Percentiles rank a stretch among this genome's conserved stretches.
phyloP scores from a whole-genome alignment of 805 yeast genomes.

The Komagataella mondaviorum region DNA sequence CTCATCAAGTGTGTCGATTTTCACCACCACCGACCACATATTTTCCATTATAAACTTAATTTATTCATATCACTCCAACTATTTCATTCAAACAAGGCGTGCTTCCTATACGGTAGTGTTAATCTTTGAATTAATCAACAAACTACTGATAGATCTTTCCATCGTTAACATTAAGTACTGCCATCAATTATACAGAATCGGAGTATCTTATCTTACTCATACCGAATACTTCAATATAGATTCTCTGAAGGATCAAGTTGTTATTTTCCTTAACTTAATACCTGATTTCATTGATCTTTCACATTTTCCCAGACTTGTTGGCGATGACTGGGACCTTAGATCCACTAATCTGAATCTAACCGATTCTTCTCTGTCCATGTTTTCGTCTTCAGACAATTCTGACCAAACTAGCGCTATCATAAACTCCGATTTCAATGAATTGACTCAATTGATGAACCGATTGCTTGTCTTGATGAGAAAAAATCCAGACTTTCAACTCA shows the following conservation, averaged over 20 bases:
- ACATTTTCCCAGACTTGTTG: conserved; percentile 13
- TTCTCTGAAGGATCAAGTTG: conserved; percentile 26
- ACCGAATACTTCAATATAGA: conserved; percentile 28
- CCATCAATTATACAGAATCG: conserved; percentile 22
- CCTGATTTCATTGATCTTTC: conserved; percentile 21
- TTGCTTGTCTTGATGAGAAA: background rate
- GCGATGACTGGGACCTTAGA: conserved; percentile 13
- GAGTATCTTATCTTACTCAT: conserved; percentile 20
- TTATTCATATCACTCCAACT: background rate
- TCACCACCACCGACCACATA: background rate
- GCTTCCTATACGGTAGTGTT: conserved; percentile 13
- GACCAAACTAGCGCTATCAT: background rate
- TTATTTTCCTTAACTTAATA: conserved; percentile 30
- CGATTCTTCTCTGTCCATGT: background rate
- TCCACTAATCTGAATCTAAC: background rate
- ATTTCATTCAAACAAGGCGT: conserved; percentile 6
- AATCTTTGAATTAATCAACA: conserved; percentile 31
- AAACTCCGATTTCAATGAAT: background rate
- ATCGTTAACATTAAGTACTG: conserved; percentile 24
- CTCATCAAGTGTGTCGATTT: background rate
- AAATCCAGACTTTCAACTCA: background rate
- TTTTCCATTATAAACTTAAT: background rate
- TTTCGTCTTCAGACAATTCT: background rate
- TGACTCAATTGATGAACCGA: background rate
- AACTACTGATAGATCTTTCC: conserved; percentile 25